Evolutionary conservation across 257 asterid species (phyloP).

Genomic region (Ehretia macrophylla): DNA sequence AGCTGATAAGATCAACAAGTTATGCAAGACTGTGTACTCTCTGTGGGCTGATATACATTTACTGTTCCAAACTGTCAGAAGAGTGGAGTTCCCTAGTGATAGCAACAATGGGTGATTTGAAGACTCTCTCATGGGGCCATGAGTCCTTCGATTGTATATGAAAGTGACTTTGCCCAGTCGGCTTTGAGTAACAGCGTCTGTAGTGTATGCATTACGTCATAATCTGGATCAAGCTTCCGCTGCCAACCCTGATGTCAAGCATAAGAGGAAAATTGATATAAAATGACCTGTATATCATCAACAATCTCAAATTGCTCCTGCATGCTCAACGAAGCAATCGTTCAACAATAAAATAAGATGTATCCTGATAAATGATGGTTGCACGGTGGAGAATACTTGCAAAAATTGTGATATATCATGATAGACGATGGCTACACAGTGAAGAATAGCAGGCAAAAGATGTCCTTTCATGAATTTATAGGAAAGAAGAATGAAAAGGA

Average conservation of each 20-base stretch:
- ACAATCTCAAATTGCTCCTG: too few species aligned
- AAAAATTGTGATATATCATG: too few species aligned
- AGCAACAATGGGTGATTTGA: neutral
- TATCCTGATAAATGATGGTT: too few species aligned
- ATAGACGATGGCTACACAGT: too few species aligned
- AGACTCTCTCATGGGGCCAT: conserved; percentile 64
- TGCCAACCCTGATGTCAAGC: conserved; percentile 64
- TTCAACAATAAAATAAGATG: too few species aligned
- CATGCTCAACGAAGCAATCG: too few species aligned
- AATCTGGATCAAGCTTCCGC: conserved; percentile 78
- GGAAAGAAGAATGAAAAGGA: neutral
- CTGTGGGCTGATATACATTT: conserved; percentile 16
- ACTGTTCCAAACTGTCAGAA: conserved; percentile 1
- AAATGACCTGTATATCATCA: neutral
- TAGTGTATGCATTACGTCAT: conserved; percentile 68
- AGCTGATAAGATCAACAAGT: too few species aligned
- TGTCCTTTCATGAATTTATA: too few species aligned
- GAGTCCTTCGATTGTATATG: conserved; percentile 60
- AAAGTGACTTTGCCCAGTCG: conserved; percentile 76
- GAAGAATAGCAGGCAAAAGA: too few species aligned
- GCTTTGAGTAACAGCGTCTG: conserved; percentile 69
- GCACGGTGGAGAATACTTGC: too few species aligned
- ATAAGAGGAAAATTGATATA: neutral
- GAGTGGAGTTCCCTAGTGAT: neutral
- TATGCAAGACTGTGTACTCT: neutral